These are phyloP conservation scores for Neurospora sp. DNA, from an alignment of 495 filamentous ascomycete genomes.

Conservation along the genomic window DNA sequence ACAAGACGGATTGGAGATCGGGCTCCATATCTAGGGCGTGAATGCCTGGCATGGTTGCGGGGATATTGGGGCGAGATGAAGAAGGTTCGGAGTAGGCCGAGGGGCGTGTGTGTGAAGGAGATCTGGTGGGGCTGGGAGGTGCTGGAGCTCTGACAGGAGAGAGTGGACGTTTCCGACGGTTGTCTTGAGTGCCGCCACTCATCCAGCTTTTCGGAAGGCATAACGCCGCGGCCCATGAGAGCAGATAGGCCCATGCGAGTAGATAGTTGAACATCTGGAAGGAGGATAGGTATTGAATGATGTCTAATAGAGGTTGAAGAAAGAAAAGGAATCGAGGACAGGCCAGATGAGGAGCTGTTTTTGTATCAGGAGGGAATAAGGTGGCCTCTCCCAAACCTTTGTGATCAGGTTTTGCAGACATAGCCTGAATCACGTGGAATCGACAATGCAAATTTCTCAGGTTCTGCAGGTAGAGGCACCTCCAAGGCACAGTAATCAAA, in stretches of 20 bases:
- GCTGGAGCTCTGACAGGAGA: not conserved
- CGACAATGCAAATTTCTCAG: not conserved
- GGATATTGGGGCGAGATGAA: not conserved
- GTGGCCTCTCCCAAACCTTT: not conserved
- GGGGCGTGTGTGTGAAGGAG: not conserved
- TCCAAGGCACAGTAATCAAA: not conserved
- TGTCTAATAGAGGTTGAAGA: not conserved
- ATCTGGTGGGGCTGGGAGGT: not conserved
- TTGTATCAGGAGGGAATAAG: not conserved
- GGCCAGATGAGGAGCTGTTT: not conserved
- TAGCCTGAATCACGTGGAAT: not conserved
- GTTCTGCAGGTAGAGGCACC: not conserved
- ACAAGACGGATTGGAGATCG: not conserved
- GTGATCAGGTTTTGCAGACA: not conserved
- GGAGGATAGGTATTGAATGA: not conserved
- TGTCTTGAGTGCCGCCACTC: not conserved
- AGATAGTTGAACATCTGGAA: not conserved
- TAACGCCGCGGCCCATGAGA: not conserved
- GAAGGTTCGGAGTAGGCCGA: not conserved
- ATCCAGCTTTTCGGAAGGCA: not conserved
- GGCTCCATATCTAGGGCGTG: not conserved
- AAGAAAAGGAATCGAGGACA: not conserved
- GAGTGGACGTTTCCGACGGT: not conserved
- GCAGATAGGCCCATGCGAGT: not conserved
- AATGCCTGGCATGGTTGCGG: not conserved